Conservation (phyloP, 768 basidiomycete species). For the Lentinula sp. region DNA sequence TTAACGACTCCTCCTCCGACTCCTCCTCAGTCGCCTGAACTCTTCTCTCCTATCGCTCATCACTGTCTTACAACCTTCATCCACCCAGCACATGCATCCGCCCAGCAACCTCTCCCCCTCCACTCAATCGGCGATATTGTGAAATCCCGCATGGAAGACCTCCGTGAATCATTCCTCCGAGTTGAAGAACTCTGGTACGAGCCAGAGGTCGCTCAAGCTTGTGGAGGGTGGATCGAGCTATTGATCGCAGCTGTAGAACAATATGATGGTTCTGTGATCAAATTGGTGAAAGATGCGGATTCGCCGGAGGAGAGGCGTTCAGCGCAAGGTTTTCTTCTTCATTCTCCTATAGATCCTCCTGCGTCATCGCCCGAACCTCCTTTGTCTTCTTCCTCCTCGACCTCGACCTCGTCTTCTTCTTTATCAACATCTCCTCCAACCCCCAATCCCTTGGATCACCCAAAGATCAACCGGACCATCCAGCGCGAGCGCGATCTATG, state of each 20-base stretch:
- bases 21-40: neutral
- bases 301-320: neutral
- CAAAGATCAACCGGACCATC: slow-evolving; percentile 22
- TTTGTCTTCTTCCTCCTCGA: no score
- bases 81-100: slow-evolving; percentile 45
- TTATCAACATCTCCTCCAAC: no score
- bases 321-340: neutral
- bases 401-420: slow-evolving; percentile 25
- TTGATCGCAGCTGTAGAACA: slow-evolving; percentile 42
- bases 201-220: slow-evolving; percentile 36
- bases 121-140: slow-evolving; percentile 45
- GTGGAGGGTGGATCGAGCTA: slow-evolving; percentile 59
- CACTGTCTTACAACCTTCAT: slow-evolving; percentile 38
- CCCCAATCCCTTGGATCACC: no score
- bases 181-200: slow-evolving; percentile 49
- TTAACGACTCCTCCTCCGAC: neutral
- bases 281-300: neutral
- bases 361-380: no score
- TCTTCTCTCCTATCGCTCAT: slow-evolving; percentile 24
- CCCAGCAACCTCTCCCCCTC: slow-evolving; percentile 35
- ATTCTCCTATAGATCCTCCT: neutral
- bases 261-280: slow-evolving; percentile 15
- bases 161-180: slow-evolving; percentile 40
- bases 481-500: slow-evolving; percentile 22
- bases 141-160: slow-evolving; percentile 48